Base-by-base conservation (phyloP, 2,329 filamentous ascomycete genomes). In the Colletotrichum tabaci region DNA sequence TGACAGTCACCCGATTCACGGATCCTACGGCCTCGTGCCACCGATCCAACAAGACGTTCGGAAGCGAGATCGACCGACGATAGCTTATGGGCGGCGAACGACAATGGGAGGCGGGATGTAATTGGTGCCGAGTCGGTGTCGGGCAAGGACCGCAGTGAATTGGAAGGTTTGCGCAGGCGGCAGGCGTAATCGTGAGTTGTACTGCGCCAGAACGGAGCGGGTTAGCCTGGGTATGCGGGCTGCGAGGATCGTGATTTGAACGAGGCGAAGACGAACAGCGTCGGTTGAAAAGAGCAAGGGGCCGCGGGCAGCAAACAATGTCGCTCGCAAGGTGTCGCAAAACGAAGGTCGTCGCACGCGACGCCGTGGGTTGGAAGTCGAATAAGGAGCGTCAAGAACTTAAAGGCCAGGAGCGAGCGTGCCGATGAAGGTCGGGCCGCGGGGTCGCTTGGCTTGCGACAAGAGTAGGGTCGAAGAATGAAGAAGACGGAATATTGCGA, bases 1-100 rank as follows among this genome's bases (percentile, higher is more conserved):
- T 65, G 74, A 79, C 79, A 76, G 79, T 79, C 67, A 72, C 57
- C 66, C 58, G 52, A 72, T 72, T 65, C 61, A 70, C 64, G 67
- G 67, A 71, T 72, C 70, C 67, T 40, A 61, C 55, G 50, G 67
- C 70, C 38, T 71, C 46, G 70, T 72, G 40, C 61, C 67, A 71
- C 67, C 67, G 52, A 61, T 40, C 46, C 55, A 64, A 56, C 64
- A 50, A 56, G 38, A 26, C 30, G 50, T 46, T 44, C 56, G 68
- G 35, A 38, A 38, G 35, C 35, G 8, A 69, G 35, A 49, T 64
- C 60, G 30, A 30, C 26, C 26, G 61, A 40, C n/a, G n/a, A 56
- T 47, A n/a, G 30, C 40, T 52, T 50, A 26, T 40, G 26, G 46
- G 16, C 46, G 44, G 53, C 38, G 44, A 57, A 18, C 46, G 44